phyloP scores from a whole-genome alignment of 2,329 filamentous ascomycete species.

The Neofusicoccum parvum region DNA sequence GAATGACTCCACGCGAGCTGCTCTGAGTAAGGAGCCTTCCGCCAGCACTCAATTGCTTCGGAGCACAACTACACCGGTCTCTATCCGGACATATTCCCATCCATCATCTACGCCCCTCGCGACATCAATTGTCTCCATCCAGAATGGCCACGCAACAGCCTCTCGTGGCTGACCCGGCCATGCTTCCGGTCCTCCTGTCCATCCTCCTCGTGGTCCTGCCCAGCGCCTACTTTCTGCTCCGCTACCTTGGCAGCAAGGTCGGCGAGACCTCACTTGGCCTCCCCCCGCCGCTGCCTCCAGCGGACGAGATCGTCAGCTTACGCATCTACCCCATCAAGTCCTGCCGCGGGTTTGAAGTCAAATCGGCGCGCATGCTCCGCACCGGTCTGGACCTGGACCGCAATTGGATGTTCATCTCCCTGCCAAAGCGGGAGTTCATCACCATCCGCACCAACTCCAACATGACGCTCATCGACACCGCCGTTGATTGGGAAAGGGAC shows the following conservation, averaged over 20 bases:
- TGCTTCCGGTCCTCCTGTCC: not conserved
- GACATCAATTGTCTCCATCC: too few species aligned
- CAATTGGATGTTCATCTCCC: conserved; percentile 67
- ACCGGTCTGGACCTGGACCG: conserved; percentile 64
- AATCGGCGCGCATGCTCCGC: conserved; percentile 53
- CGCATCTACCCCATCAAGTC: conserved; percentile 68
- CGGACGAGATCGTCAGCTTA: conserved; percentile 50
- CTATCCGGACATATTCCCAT: too few species aligned
- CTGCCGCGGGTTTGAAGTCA: conserved; percentile 62
- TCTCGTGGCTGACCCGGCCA: not conserved
- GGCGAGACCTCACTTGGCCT: not conserved
- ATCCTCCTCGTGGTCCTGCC: not conserved
- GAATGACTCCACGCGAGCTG: too few species aligned
- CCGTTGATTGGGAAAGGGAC: conserved; percentile 44
- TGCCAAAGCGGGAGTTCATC: conserved; percentile 57
- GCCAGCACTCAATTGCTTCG: too few species aligned
- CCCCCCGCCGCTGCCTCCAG: conserved; percentile 32
- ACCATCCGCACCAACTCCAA: conserved; percentile 63
- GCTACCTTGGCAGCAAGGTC: conserved; percentile 3
- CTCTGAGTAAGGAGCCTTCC: too few species aligned
- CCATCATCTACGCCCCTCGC: too few species aligned
- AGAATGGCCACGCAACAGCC: not conserved
- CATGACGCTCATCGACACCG: conserved; percentile 65
- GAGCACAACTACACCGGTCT: too few species aligned
- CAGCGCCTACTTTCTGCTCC: conserved; percentile 5